phyloP scores from a whole-genome alignment of 75 land plant species.

The Pseudotsuga menziesii region DNA sequence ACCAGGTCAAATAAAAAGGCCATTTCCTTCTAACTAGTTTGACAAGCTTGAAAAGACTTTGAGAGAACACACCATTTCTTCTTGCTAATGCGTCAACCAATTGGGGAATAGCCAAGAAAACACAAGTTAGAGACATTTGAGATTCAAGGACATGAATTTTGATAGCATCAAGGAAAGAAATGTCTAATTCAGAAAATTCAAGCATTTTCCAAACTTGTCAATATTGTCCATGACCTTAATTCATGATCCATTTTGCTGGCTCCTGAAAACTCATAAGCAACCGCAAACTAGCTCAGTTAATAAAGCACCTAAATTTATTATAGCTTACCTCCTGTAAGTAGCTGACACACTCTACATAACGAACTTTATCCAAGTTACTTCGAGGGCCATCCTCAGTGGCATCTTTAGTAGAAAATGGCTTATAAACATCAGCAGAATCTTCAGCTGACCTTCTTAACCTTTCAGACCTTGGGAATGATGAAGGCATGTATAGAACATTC shows the following conservation, averaged over 20 bases:
- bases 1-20: not conserved
- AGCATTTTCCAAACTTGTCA: too few relatives aligned
- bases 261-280: not conserved
- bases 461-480: conserved; percentile 91
- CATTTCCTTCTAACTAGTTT: not conserved
- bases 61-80: not conserved
- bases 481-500: conserved; percentile 92
- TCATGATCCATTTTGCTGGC: not conserved
- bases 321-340: conserved; percentile 89
- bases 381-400: conserved; percentile 73
- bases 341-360: conserved; percentile 74
- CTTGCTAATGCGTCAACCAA: not conserved
- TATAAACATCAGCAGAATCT: conserved; percentile 43
- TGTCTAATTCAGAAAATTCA: not conserved
- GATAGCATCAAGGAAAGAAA: not conserved
- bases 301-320: not conserved
- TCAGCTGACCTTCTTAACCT: conserved; percentile 60
- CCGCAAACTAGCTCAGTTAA: not conserved
- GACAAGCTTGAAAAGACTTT: not conserved
- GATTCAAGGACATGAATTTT: too few relatives aligned
- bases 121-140: too few relatives aligned
- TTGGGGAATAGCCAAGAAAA: not conserved
- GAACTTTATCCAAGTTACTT: conserved; percentile 77
- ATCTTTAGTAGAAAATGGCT: conserved; percentile 22
- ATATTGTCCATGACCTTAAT: too few relatives aligned